Base-by-base conservation (phyloP, 2,329 filamentous ascomycete genomes). In the Clonostachys rosea region DNA sequence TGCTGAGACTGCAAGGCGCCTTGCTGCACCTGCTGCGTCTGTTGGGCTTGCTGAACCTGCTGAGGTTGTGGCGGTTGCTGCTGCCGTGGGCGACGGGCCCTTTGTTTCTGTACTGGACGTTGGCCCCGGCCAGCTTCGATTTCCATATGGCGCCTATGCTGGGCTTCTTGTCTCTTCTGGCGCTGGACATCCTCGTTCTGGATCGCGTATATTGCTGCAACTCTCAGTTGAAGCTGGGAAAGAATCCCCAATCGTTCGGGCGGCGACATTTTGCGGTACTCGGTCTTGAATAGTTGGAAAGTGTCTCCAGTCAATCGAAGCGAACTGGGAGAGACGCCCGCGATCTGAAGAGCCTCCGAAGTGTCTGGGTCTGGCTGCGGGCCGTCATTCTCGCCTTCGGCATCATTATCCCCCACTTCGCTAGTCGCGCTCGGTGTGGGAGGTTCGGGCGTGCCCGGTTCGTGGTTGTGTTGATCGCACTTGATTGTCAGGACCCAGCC, bases 401-500 rank as follows among this genome's bases (percentile, higher is more conserved):
- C 54, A 24, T 60, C 60, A 12, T 57, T 55, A 34, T 62, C 68
- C 34, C 68, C 67, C 30, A 58, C 60, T 39, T 66, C 67, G 34
- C 49, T 62, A 3, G 49, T 52, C 20, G 59, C 61, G 18, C 58
- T 59, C 34, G 65, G 64, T 1, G 65, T 66, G 5, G 66, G 65
- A 24, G 67, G 68, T 47, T 73, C 69, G 30, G 69, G 69, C 9
- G 69, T 71, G 16, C 69, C 64, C 2, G 69, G 65, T 50, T 70
- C 67, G 50, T 73, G 69, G 49, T 73, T 73, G 52, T 73, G 69
- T 51, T 69, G 61, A 48, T 72, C 64, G 54, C 69, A 73, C 40
- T 63, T 64, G 37, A 73, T 61, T 4, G 69, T 73, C 52, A 73
- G 51, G n/a, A 71, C 64, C 69, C 69, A 73, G 36, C 68, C 69